These are phyloP conservation scores for Recurvomyces mirabilis DNA, from an alignment of 495 filamentous ascomycete genomes.

Conservation along the genomic window DNA sequence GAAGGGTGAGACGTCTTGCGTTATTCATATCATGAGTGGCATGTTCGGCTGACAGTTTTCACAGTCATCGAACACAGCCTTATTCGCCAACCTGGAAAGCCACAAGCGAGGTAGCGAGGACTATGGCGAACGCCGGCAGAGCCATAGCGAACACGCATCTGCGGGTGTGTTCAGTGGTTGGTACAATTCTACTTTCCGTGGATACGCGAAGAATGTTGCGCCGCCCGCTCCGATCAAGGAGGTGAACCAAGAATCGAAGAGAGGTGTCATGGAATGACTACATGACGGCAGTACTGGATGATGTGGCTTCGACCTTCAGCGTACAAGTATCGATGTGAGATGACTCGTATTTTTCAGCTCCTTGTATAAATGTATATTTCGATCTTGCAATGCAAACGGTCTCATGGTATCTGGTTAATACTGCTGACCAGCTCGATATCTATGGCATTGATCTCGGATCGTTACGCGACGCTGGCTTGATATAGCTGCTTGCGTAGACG, in stretches of 20 bases:
- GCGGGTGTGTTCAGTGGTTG: constrained; percentile 12
- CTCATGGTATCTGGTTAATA: background rate
- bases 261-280: background rate
- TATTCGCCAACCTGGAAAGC: constrained; percentile 15
- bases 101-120: constrained; percentile 19
- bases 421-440: background rate
- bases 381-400: no score
- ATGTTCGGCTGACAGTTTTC: background rate
- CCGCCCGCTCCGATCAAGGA: no score
- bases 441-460: constrained; percentile 4
- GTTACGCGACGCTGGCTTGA: constrained; percentile 2
- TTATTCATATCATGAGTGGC: background rate
- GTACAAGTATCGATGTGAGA: background rate
- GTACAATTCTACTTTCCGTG: constrained; percentile 19
- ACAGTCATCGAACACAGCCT: constrained; percentile 7
- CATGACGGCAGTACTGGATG: background rate
- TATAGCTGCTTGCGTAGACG: constrained; percentile 26
- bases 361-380: no score
- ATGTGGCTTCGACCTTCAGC: background rate
- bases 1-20: constrained; percentile 2
- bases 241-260: background rate
- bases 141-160: constrained; percentile 5
- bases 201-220: background rate
- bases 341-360: background rate
- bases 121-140: constrained; percentile 18